phyloP scores from a whole-genome alignment of 768 basidiomycete genomes.

The Galerina sulciceps region DNA sequence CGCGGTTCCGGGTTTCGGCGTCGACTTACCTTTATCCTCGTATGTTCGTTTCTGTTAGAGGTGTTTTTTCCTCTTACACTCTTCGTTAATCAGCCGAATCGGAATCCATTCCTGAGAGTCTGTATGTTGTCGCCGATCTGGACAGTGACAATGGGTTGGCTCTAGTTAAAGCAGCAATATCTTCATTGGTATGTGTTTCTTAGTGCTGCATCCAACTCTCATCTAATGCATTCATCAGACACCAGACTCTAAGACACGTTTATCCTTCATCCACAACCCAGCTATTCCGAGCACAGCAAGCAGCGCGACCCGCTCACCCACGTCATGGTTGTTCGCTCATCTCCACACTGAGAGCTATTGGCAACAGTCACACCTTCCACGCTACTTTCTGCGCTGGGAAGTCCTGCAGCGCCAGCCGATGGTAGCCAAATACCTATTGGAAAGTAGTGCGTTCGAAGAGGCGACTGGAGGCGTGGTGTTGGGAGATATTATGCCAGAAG shows the following conservation, averaged over 20 bases:
- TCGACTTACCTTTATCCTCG: slow-evolving; percentile 68
- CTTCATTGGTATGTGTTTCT: slow-evolving; percentile 56
- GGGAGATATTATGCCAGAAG: slow-evolving; percentile 33
- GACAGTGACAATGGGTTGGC: slow-evolving; percentile 61
- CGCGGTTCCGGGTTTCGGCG: slow-evolving; percentile 43
- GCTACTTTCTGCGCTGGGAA: slow-evolving; percentile 44
- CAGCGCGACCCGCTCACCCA: slow-evolving; percentile 22
- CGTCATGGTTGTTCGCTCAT: slow-evolving; percentile 54
- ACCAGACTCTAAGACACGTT: slow-evolving; percentile 50
- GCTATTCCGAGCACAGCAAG: slow-evolving; percentile 19
- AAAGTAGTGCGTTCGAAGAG: slow-evolving; percentile 31
- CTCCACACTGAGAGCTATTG: slow-evolving; percentile 48
- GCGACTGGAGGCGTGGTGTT: slow-evolving; percentile 39
- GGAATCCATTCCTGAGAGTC: slow-evolving; percentile 45
- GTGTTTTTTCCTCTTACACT: background rate
- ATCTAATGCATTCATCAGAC: slow-evolving; percentile 36
- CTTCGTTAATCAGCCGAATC: slow-evolving; percentile 30
- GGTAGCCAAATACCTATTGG: slow-evolving; percentile 44
- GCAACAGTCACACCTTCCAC: slow-evolving; percentile 39
- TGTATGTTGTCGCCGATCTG: slow-evolving; percentile 79
- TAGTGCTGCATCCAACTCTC: background rate
- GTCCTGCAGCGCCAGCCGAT: slow-evolving; percentile 3
- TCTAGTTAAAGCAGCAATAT: slow-evolving; percentile 69
- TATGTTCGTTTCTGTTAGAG: slow-evolving; percentile 32
- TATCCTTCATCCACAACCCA: slow-evolving; percentile 84